These are phyloP conservation scores for Tolypocladium inflatum DNA, from an alignment of 2,329 filamentous ascomycete genomes.

Conservation along the genomic window DNA sequence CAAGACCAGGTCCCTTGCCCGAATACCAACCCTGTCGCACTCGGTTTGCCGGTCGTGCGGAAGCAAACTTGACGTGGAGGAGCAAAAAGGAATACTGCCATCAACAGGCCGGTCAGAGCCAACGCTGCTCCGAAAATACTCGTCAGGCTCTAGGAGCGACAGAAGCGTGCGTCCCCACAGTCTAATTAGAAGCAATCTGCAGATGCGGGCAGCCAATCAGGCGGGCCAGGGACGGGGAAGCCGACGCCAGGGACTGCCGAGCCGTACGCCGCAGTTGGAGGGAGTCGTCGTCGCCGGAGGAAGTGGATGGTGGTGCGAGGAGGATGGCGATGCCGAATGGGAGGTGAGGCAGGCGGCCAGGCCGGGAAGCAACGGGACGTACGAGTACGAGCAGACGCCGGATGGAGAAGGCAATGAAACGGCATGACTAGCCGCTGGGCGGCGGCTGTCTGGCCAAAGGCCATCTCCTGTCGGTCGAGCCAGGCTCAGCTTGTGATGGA, in stretches of 20 bases:
- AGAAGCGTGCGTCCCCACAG: conserved; percentile 7
- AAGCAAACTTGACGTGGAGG: not conserved
- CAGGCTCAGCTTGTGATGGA: not conserved
- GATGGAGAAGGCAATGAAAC: not conserved
- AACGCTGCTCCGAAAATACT: conserved; percentile 1
- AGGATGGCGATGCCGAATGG: not conserved
- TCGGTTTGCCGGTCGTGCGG: not conserved
- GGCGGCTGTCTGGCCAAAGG: not conserved
- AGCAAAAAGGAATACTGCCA: not conserved
- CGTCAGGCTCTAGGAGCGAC: not conserved
- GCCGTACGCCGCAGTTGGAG: not conserved
- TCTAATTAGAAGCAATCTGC: conserved; percentile 13
- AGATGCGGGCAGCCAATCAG: conserved; percentile 13
- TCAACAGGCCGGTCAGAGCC: not conserved
- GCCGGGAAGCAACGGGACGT: not conserved
- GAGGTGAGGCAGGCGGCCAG: not conserved
- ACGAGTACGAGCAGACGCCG: not conserved
- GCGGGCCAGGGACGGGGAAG: conserved; percentile 6
- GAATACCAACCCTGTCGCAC: not conserved
- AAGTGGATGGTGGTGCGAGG: not conserved
- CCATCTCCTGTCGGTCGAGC: not conserved
- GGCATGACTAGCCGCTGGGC: not conserved
- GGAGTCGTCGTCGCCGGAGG: no score
- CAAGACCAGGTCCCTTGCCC: not conserved
- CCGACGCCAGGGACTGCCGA: not conserved